Base-by-base conservation (phyloP, 495 filamentous ascomycete genomes). In the Penicillium maclennaniae region DNA sequence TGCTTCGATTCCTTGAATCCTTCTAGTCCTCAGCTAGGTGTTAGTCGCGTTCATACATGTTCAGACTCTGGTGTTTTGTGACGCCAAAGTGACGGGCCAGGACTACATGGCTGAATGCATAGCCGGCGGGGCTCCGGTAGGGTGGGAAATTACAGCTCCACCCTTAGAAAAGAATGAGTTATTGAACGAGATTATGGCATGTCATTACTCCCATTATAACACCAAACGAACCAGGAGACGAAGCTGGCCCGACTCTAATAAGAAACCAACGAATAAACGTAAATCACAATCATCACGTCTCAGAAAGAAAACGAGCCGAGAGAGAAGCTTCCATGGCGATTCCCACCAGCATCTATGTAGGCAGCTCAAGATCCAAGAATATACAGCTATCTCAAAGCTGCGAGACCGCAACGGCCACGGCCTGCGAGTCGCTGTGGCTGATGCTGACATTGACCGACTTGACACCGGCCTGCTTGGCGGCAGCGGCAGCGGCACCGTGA, bases 381-480 rank as follows among this genome's bases (percentile, higher is more conserved):
- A 16, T 19, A 40, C 16, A 16, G 38, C 38, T 4, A 40, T 34
- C 43, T 21, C 21, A 53, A 21, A 89, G 87, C 28, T 80, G 81
- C n/a, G 88, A 83, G 43, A 93, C 84, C 3, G 95, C 93, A 64
- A 99, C 86, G 28, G 93, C 93, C 55, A 96, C 88, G 45, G 92
- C 90, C 69, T 97, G 92, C 28, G 78, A 81, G 58, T 96, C 92
- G 39, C 84, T 92, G 67, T 99, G 95, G 54, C 91, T 95, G 61
- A 99, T 96, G 65, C 90, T 95, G 47, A 99, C 91, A 53, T 77
- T 88, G 53, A 97, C 84, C 25, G 80, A 78, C 75, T 95, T 95
- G 15, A 96, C 82, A 42, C 91, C 91, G 40, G 85, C 90, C 60
- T 87, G 79, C 62, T 86, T 84, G 8, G 93, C 95, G 38, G 88